Percentiles rank a stretch among this genome's conserved stretches.
Conservation (phyloP, 345 rosid genomes). For the Bruguiera gymnorhiza region DNA sequence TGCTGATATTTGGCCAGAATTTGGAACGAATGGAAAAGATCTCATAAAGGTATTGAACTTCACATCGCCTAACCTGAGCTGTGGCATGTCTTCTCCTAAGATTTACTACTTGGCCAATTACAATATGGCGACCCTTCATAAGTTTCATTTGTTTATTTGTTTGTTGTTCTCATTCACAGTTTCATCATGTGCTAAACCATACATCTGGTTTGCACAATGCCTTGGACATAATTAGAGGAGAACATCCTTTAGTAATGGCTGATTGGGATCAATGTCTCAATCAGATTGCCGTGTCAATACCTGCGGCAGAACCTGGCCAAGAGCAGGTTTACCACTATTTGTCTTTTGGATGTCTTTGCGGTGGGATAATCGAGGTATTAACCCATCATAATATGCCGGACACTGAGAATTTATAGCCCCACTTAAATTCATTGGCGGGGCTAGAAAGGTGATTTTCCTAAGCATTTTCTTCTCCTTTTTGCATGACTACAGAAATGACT, state of each 20-base stretch:
- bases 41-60: slow-evolving; percentile 54
- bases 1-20: slow-evolving; percentile 81
- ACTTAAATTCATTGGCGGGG: too few species aligned
- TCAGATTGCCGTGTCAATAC: slow-evolving; percentile 51
- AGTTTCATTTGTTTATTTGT: slow-evolving; percentile 9
- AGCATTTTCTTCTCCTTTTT: too few species aligned
- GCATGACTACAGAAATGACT: too few species aligned
- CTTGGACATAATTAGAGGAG: slow-evolving; percentile 47
- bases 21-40: slow-evolving; percentile 69
- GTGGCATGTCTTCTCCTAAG: too few species aligned
- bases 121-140: slow-evolving; percentile 6
- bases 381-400: slow-evolving; percentile 2
- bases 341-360: slow-evolving; percentile 89
- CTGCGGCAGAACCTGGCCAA: slow-evolving; percentile 80
- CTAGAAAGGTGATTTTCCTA: too few species aligned
- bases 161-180: slow-evolving; percentile 40
- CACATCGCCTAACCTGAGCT: not conserved
- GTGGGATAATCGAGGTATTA: slow-evolving; percentile 90
- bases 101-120: slow-evolving; percentile 1
- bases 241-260: slow-evolving; percentile 52
- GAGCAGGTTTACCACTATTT: slow-evolving; percentile 80
- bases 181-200: slow-evolving; percentile 95
- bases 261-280: slow-evolving; percentile 90
- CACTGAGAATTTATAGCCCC: not conserved
- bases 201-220: slow-evolving; percentile 94